Conservation (phyloP, 495 filamentous ascomycete species). For the Apiosordaria backusii region DNA sequence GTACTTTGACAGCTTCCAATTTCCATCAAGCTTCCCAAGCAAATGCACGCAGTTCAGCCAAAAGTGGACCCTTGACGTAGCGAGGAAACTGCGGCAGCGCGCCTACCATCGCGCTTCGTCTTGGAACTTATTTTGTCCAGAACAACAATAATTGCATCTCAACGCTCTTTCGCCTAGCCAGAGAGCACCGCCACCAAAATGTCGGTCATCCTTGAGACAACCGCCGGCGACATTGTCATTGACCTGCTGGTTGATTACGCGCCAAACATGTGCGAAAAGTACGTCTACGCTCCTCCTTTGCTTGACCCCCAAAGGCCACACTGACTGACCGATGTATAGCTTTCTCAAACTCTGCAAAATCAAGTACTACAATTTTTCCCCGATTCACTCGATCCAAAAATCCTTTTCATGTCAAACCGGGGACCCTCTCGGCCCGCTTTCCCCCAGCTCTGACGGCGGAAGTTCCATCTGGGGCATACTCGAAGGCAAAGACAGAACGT, state of each 20-base stretch:
- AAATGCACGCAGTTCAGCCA: background rate
- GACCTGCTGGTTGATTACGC: constrained; percentile 84
- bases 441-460: constrained; percentile 80
- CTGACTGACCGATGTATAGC: constrained; percentile 58
- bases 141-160: background rate
- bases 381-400: constrained; percentile 81
- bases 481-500: constrained; percentile 67
- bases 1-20: no score
- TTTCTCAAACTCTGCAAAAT: constrained; percentile 96
- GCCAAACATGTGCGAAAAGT: constrained; percentile 91
- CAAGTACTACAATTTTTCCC: constrained; percentile 97
- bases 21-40: no score
- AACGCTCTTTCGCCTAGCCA: background rate
- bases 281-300: constrained; percentile 33
- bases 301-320: constrained; percentile 21
- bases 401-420: constrained; percentile 94
- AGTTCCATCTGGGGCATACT: constrained; percentile 86
- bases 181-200: constrained; percentile 30
- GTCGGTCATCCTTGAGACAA: constrained; percentile 86
- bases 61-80: background rate
- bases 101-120: background rate
- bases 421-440: constrained; percentile 82
- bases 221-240: constrained; percentile 87
- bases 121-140: background rate
- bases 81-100: background rate